Base-by-base conservation (phyloP, 768 basidiomycete species). In the Trametes cingulata region DNA sequence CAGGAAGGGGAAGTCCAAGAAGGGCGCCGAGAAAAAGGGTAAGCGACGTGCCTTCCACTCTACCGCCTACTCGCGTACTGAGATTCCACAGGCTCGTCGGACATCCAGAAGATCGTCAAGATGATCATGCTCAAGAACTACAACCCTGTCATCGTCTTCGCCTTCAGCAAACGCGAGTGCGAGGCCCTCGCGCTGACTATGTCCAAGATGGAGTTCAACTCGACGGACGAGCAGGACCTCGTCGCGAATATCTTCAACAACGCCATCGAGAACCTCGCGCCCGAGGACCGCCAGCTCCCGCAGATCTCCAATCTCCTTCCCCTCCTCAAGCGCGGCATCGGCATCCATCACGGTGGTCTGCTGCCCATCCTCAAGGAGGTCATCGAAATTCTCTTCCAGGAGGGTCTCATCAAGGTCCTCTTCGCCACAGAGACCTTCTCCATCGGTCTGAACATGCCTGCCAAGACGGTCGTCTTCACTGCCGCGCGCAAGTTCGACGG, bases 371-470 rank as follows among this genome's bases (percentile, higher is more conserved):
- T 99, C 42, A 99, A 99, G 72, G 97, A 99, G 72, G 95, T 98
- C 48, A 98, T 99, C 73, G 97, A 99, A 73, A 97, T 99, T 58
- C 82, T 99, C 42, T 99, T 99, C 78, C 95, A 98, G 72, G 95
- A 98, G 69, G 95, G 96, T 10, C 80, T 98, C 45, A 94, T 98
- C 78, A 99, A 99, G 73, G 95, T 94, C 33, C 84, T 99, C 40
- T 99, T 98, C 69, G 97, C 97, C 7, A 99, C 97, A 0, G 97
- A 99, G 76, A 99, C 97, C 0, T 98, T 98, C 76, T 96, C 95
- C 15, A 97, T 97, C 59, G 94, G 93, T 37, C 80, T 99, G 43
- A 99, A 99, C 75, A 99, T 99, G 97, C 97, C 97, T 12, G 97
- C 97, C 17, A 98, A 98, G 78, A 98, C 97, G 3, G 97, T 99